A percentile compares a stretch with the other conserved stretches of the same genome.
Evolutionary conservation across 306 rosid genomes (phyloP).

Genomic region (Vachellia pachyceras): DNA sequence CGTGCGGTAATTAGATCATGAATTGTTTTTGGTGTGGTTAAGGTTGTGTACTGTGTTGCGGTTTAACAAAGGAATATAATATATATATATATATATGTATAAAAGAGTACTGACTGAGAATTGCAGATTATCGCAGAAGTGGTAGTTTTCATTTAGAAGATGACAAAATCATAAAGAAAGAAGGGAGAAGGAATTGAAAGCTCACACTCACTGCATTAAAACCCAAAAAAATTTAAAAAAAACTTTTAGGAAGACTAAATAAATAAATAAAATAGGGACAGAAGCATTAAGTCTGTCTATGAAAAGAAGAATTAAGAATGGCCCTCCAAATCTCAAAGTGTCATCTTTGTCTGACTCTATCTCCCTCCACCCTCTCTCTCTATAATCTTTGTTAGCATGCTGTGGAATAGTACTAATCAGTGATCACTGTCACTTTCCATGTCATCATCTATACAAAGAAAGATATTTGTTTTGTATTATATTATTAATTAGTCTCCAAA

Average conservation of each 20-base stretch:
- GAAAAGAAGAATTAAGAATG: constrained; percentile 16
- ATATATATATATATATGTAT: too few species aligned
- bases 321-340: constrained; percentile 51
- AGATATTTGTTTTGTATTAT: neutral
- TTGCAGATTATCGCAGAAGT: neutral
- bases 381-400: constrained; percentile 62
- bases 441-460: constrained; percentile 43
- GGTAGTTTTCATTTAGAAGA: constrained; percentile 55
- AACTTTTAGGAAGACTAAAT: constrained; percentile 9
- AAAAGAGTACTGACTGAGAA: neutral
- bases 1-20: constrained; percentile 37
- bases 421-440: constrained; percentile 53
- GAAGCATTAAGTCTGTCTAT: constrained; percentile 49
- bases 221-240: neutral
- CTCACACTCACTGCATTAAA: constrained; percentile 73
- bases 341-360: constrained; percentile 29
- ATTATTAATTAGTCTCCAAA: neutral
- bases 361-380: constrained; percentile 2
- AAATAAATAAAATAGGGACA: constrained; percentile 63
- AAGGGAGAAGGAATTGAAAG: constrained; percentile 57
- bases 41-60: constrained; percentile 35
- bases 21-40: constrained; percentile 41
- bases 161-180: constrained; percentile 72
- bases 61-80: neutral
- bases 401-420: constrained; percentile 48